Percentiles rank a stretch among this genome's conserved stretches.
phyloP scores from a whole-genome alignment of 2,329 filamentous ascomycete genomes.

The Arthrobotrys conoides region DNA sequence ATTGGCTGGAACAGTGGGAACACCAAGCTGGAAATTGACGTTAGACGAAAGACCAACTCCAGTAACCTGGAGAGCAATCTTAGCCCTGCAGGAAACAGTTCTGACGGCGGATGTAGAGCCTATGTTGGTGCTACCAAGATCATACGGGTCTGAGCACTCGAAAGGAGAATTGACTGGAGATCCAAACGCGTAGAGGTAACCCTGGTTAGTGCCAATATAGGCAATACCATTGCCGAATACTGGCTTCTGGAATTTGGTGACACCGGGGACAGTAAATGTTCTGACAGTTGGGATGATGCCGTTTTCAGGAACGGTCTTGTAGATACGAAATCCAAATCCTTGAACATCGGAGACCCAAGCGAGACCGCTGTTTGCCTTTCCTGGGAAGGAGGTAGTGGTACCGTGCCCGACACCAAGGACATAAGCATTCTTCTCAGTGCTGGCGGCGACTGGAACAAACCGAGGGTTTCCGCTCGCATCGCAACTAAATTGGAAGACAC shows the following conservation, averaged over 20 bases:
- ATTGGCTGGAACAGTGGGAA: constrained; percentile 54
- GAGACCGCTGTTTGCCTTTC: constrained; percentile 72
- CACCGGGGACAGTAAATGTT: constrained; percentile 71
- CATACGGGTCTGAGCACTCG: constrained; percentile 71
- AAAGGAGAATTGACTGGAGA: constrained; percentile 72
- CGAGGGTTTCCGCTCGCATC: constrained; percentile 69
- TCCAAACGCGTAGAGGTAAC: constrained; percentile 73
- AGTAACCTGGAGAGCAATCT: constrained; percentile 68
- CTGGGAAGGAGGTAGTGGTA: constrained; percentile 72
- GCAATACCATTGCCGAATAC: constrained; percentile 73
- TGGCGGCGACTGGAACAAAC: constrained; percentile 72
- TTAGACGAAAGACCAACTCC: constrained; percentile 67
- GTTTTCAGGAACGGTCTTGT: constrained; percentile 71
- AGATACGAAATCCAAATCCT: constrained; percentile 71
- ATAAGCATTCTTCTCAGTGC: constrained; percentile 70
- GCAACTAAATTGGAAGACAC: constrained; percentile 74
- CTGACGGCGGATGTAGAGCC: constrained; percentile 65
- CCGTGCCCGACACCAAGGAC: constrained; percentile 73
- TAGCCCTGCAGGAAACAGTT: constrained; percentile 70
- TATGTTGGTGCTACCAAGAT: constrained; percentile 70
- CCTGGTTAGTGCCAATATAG: constrained; percentile 72
- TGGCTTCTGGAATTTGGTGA: constrained; percentile 73
- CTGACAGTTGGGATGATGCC: constrained; percentile 70
- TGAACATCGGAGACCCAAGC: constrained; percentile 74
- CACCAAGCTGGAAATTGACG: constrained; percentile 66